Conservation (phyloP, 352 stramenopile genomes). For the Globisporangium viniferum region DNA sequence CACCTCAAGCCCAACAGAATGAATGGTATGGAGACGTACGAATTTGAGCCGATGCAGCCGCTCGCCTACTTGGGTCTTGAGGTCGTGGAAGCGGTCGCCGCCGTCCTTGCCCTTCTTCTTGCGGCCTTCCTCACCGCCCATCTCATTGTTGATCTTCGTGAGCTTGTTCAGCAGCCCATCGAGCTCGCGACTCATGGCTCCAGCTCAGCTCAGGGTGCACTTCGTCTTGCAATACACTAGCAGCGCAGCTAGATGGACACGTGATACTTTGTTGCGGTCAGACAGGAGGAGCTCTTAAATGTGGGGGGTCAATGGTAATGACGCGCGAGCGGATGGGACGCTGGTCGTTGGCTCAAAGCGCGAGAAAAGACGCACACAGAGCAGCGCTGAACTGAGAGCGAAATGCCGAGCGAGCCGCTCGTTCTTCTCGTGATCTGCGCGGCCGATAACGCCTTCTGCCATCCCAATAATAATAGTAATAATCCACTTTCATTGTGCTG, state of each 20-base stretch:
- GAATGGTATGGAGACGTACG: constrained; percentile 24
- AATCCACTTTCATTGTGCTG: neutral
- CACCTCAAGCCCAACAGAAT: neutral
- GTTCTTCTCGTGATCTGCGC: neutral
- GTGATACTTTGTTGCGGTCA: neutral
- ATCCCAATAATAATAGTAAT: neutral
- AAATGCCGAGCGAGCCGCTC: neutral
- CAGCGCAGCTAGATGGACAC: neutral
- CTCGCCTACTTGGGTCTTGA: constrained; percentile 77
- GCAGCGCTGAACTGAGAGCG: neutral
- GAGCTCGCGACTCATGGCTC: constrained; percentile 66
- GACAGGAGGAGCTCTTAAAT: neutral
- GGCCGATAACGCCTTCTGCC: neutral
- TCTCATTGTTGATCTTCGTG: constrained; percentile 75
- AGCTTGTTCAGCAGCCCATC: constrained; percentile 76
- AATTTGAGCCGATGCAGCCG: constrained; percentile 76
- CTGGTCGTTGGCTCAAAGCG: neutral
- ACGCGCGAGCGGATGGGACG: neutral
- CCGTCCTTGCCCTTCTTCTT: constrained; percentile 66
- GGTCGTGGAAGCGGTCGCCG: constrained; percentile 73
- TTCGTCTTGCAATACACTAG: neutral
- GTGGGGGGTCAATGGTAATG: neutral
- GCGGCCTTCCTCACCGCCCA: constrained; percentile 68
- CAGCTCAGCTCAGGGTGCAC: neutral
- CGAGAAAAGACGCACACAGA: neutral